Conservation (phyloP, 2,329 filamentous ascomycete genomes). For the Arachnomyces sp. region DNA sequence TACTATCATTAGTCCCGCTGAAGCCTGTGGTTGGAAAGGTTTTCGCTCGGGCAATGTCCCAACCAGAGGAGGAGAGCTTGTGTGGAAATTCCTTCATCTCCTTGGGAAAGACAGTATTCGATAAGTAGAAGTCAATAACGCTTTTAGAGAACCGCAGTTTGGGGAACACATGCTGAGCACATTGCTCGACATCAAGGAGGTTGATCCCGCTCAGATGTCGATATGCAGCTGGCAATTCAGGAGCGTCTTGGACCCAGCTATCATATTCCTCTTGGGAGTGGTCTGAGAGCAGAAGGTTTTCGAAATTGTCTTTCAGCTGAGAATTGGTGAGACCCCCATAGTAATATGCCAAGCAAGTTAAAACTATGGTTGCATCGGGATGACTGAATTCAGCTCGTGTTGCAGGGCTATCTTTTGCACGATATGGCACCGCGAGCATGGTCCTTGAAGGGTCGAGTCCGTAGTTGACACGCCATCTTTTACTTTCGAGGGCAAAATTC, state of each 20-base stretch:
- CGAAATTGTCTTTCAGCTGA: conserved; percentile 43
- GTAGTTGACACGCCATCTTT: conserved; percentile 60
- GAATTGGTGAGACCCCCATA: conserved; percentile 47
- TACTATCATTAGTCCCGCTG: conserved; percentile 57
- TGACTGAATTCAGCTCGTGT: conserved; percentile 55
- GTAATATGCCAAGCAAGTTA: conserved; percentile 53
- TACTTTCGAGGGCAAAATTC: conserved; percentile 46
- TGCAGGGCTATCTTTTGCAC: conserved; percentile 52
- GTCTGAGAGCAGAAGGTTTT: conserved; percentile 43
- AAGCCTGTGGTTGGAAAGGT: conserved; percentile 52
- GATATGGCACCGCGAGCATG: conserved; percentile 51
- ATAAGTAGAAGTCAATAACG: conserved; percentile 54
- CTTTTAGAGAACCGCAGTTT: conserved; percentile 10
- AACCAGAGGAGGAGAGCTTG: conserved; percentile 56
- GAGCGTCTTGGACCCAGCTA: conserved; percentile 23
- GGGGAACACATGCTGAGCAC: conserved; percentile 8
- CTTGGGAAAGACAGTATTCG: conserved; percentile 48
- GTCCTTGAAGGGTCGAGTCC: conserved; percentile 51
- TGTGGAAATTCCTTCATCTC: conserved; percentile 53
- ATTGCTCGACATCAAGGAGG: conserved; percentile 41
- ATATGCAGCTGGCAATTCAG: conserved; percentile 30
- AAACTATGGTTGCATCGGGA: conserved; percentile 48
- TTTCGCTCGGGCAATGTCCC: conserved; percentile 51
- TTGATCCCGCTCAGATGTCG: conserved; percentile 48
- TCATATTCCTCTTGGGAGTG: conserved; percentile 45